Base-by-base conservation (phyloP, 1,284 basidiomycete genomes). In the Microbotryum scabiosae region DNA sequence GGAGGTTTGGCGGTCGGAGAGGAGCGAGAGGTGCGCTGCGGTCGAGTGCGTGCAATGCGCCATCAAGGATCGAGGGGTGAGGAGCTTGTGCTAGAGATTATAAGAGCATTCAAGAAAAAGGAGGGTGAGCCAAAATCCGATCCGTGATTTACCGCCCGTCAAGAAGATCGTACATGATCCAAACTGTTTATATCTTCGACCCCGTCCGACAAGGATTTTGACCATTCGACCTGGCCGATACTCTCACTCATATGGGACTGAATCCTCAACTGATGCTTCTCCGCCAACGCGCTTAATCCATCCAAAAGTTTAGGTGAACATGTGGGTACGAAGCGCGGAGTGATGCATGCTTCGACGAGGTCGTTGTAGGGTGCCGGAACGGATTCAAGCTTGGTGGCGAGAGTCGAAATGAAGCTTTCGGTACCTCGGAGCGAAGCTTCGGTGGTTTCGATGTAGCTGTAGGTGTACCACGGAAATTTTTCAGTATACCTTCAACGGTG, bases 41-140 rank as follows among this genome's bases (percentile, higher is more conserved):
- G 77, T 73, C 26, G 89, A 79, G 74, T 85, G 88, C 1, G 89
- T 91, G 74, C 89, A 91, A 72, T 91, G 88, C 1, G 88, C 88
- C 77, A 90, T 87, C 14, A 90, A 74, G 0, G 86, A 85, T 12
- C 80, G 79, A 1, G 78, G 71, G 0, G 82, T 84, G 49, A 90
- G 75, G 9, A 90, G 79, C 3, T 78, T 76, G 66, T 78, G 69
- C 85, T 88, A 59, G 5, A 16, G 21, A 23, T 8, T 4, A 14
- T n/a, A 21, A 28, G 20, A 18, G 30, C 45, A 14, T 41, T 44
- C 52, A 58, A 4, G 9, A 25, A 43, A 45, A 25, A 26, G 32
- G 18, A 16, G 7, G 23, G 16, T 53, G 45, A 49, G 50, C 5
- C 25, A 2, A 30, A 7, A 30, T 30, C 8, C 30, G 30, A 10